Conservation (phyloP, 805 yeast genomes). For the Ogataea methanolica region DNA sequence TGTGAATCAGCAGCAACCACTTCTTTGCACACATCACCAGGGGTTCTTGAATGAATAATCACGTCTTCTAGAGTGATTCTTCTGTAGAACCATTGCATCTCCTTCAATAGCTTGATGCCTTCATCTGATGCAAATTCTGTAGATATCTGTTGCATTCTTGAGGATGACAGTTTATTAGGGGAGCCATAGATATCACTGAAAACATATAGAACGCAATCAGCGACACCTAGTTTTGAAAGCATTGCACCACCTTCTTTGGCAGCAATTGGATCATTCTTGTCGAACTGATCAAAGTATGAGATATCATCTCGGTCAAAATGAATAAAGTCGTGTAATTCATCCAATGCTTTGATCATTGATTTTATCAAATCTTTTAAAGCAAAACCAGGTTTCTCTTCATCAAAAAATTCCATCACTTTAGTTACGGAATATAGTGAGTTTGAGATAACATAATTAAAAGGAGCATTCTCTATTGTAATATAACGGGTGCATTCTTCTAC, state of each 20-base stretch:
- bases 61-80: slow-evolving; percentile 57
- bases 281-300: slow-evolving; percentile 36
- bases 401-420: slow-evolving; percentile 52
- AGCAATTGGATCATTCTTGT: slow-evolving; percentile 18
- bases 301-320: slow-evolving; percentile 23
- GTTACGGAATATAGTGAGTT: slow-evolving; percentile 48
- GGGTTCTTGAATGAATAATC: slow-evolving; percentile 42
- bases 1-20: slow-evolving; percentile 31
- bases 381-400: slow-evolving; percentile 49
- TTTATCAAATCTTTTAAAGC: slow-evolving; percentile 29
- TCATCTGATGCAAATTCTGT: slow-evolving; percentile 35
- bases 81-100: slow-evolving; percentile 43
- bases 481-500: slow-evolving; percentile 44
- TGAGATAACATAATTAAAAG: slow-evolving; percentile 58
- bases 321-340: slow-evolving; percentile 21
- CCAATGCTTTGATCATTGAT: slow-evolving; percentile 11
- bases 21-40: slow-evolving; percentile 40
- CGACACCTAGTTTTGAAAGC: slow-evolving; percentile 32
- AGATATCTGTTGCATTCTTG: slow-evolving; percentile 38
- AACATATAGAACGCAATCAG: slow-evolving; percentile 44
- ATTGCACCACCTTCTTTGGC: slow-evolving; percentile 28
- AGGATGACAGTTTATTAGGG: slow-evolving; percentile 45
- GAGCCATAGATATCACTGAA: slow-evolving; percentile 54
- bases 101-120: slow-evolving; percentile 38
- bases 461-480: slow-evolving; percentile 46